A percentile compares a stretch with the other conserved stretches of the same genome.
Conservation (phyloP, 345 rosid species). For the Hibiscus trionum region DNA sequence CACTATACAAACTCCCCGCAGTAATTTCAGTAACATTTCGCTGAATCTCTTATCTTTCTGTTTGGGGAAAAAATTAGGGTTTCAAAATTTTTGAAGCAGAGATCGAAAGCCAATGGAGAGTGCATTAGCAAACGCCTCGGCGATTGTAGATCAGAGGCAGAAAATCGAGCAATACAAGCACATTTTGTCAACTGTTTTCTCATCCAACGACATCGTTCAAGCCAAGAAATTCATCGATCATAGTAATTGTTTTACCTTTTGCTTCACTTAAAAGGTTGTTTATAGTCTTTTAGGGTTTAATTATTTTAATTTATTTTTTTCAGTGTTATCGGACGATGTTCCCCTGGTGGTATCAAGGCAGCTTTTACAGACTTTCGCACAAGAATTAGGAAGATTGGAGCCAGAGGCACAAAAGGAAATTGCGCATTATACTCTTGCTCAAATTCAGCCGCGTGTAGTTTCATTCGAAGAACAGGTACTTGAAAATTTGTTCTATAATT, state of each 20-base stretch:
- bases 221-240: slow-evolving; percentile 92
- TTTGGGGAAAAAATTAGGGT: slow-evolving; percentile 15
- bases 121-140: slow-evolving; percentile 65
- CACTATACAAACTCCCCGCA: too few relatives aligned
- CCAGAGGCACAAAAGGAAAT: slow-evolving; percentile 83
- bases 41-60: background rate
- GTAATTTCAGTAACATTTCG: background rate
- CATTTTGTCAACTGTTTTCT: slow-evolving; percentile 72
- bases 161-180: slow-evolving; percentile 98
- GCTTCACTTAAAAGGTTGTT: background rate
- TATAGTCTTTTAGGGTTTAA: background rate
- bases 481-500: background rate
- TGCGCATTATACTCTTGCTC: slow-evolving; percentile 77
- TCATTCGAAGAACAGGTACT: slow-evolving; percentile 96
- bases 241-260: slow-evolving; percentile 28
- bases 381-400: slow-evolving; percentile 73
- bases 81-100: slow-evolving; percentile 11
- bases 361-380: slow-evolving; percentile 79
- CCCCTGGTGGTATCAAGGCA: slow-evolving; percentile 95
- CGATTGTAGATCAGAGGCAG: slow-evolving; percentile 85
- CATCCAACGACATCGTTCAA: slow-evolving; percentile 69
- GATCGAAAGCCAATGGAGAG: slow-evolving; percentile 54
- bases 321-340: slow-evolving; percentile 89
- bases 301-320: background rate
- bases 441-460: slow-evolving; percentile 96